These are phyloP conservation scores for Dalbergia cultrata DNA, from an alignment of 306 rosid genomes.

Conservation along the genomic window DNA sequence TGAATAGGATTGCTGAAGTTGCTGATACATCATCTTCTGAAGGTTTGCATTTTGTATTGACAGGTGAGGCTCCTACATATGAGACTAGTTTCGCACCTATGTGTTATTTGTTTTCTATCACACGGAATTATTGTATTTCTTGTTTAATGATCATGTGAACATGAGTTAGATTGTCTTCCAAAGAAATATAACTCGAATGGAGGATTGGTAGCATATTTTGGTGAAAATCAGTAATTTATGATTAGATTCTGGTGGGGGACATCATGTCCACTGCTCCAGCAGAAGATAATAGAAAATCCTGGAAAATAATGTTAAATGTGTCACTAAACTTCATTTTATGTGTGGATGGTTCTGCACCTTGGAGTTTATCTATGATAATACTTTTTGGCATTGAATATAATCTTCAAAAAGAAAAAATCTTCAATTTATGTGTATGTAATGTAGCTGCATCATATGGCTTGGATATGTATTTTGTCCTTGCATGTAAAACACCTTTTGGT, in stretches of 20 bases:
- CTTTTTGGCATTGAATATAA: not conserved
- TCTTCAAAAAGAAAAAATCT: not conserved
- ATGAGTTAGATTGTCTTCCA: slow-evolving; percentile 6
- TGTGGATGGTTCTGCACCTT: not conserved
- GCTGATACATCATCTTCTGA: slow-evolving; percentile 89
- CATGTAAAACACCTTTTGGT: no score
- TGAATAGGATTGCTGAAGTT: slow-evolving; percentile 87
- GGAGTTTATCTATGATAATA: not conserved
- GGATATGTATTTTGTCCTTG: no score
- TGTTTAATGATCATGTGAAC: slow-evolving; percentile 16
- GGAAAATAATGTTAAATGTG: slow-evolving; percentile 13
- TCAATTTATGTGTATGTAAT: not conserved
- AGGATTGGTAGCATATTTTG: not conserved
- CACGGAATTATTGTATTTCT: not conserved
- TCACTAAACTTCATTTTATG: slow-evolving; percentile 15
- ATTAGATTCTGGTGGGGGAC: slow-evolving; percentile 6
- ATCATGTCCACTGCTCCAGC: not conserved
- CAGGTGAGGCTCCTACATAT: slow-evolving; percentile 69
- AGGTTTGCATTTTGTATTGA: slow-evolving; percentile 86
- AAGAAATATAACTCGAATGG: not conserved
- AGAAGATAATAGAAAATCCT: not conserved
- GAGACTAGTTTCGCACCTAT: slow-evolving; percentile 23
- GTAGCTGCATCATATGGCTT: not conserved
- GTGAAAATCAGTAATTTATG: slow-evolving; percentile 13
- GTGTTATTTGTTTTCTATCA: slow-evolving; percentile 25